A percentile compares a stretch with the other conserved stretches of the same genome.
phyloP scores from a whole-genome alignment of 176 grass and related monocot genomes.

The Triticum timopheevii region DNA sequence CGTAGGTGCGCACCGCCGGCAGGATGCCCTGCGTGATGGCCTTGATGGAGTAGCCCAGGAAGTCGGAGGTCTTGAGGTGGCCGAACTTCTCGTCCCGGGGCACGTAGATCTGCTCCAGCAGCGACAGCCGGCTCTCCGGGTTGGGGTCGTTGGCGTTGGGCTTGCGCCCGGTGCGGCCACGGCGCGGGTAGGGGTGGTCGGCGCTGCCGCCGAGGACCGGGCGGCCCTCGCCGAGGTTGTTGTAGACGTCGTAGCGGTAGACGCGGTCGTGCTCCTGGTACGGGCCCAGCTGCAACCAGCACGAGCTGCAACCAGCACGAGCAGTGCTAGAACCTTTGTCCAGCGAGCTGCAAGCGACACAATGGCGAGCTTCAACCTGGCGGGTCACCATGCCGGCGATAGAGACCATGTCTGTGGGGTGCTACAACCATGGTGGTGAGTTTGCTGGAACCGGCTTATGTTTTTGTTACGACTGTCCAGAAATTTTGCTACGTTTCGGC shows the following conservation, averaged over 20 bases:
- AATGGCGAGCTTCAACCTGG: no score
- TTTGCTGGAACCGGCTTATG: no score
- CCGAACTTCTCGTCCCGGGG: conserved; percentile 74
- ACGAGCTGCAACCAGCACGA: no score
- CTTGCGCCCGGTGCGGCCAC: conserved; percentile 26
- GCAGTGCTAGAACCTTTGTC: no score
- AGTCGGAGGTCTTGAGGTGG: conserved; percentile 62
- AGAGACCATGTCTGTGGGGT: no score
- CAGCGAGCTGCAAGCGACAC: no score
- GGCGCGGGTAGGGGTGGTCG: conserved; percentile 22
- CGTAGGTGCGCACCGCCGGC: conserved; percentile 45
- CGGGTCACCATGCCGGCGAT: no score
- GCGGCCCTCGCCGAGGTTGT: conserved; percentile 73
- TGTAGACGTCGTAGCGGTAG: conserved; percentile 74
- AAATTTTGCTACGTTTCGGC: no score
- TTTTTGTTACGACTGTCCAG: no score
- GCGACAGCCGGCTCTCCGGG: conserved; percentile 51
- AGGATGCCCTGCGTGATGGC: conserved; percentile 36
- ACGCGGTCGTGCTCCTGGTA: conserved; percentile 65
- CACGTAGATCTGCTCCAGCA: conserved; percentile 57
- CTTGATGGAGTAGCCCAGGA: conserved; percentile 58
- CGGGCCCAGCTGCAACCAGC: background rate
- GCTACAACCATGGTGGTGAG: no score
- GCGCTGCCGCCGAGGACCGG: conserved; percentile 53
- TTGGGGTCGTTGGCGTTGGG: conserved; percentile 16